These are phyloP conservation scores for Coemansia sp. DNA, from an alignment of 192 early-diverging fungal genomes.

Conservation along the genomic window DNA sequence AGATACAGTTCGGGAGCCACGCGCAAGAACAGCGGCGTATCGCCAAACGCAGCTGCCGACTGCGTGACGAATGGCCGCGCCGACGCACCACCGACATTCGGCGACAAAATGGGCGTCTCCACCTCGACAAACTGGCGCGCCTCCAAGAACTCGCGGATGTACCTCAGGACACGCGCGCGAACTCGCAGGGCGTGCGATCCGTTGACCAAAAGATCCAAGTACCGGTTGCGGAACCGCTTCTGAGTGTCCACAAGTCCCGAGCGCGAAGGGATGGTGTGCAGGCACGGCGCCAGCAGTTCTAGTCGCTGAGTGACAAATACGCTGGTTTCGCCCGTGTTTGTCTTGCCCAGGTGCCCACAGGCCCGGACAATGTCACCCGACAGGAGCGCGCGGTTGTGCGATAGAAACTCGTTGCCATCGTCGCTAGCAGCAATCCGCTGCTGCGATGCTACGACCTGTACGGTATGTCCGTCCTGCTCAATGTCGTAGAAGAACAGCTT, in stretches of 20 bases:
- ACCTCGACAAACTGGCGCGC: constrained; percentile 75
- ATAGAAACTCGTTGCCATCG: constrained; percentile 42
- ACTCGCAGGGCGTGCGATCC: constrained; percentile 56
- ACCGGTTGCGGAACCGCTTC: constrained; percentile 70
- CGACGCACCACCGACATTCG: constrained; percentile 78
- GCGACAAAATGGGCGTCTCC: constrained; percentile 80
- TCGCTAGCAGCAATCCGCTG: constrained; percentile 39
- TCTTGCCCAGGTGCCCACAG: constrained; percentile 70
- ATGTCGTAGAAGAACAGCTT: constrained; percentile 79
- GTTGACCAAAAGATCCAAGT: constrained; percentile 80
- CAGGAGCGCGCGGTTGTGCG: constrained; percentile 50
- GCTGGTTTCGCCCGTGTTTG: constrained; percentile 69
- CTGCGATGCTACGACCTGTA: constrained; percentile 72
- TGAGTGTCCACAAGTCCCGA: constrained; percentile 66
- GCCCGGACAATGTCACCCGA: constrained; percentile 70
- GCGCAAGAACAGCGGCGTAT: constrained; percentile 72
- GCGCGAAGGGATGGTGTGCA: constrained; percentile 67
- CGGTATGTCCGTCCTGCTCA: constrained; percentile 57
- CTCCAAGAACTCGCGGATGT: constrained; percentile 69
- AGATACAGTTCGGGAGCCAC: constrained; percentile 87
- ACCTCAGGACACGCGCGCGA: constrained; percentile 64
- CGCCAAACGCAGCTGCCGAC: constrained; percentile 61
- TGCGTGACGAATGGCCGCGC: constrained; percentile 78
- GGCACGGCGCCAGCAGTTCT: constrained; percentile 68
- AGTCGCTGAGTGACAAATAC: constrained; percentile 61